Evolutionary conservation across 2,329 filamentous ascomycete species (phyloP).

Genomic region (Trichoderma oligosporum): DNA sequence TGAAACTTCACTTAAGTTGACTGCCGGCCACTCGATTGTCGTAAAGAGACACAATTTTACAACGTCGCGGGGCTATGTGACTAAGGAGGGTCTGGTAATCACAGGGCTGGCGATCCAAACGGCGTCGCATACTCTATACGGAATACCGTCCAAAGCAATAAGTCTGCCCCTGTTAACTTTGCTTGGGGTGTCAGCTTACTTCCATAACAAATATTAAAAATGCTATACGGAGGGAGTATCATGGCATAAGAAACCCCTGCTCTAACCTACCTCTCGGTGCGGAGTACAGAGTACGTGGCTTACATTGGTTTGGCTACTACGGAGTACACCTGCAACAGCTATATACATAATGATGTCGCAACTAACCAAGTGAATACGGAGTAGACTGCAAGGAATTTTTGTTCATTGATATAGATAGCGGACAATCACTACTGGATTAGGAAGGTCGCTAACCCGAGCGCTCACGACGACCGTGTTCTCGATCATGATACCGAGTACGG

Average conservation of each 20-base stretch:
- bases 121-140: background rate
- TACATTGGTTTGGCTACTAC: background rate
- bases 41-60: background rate
- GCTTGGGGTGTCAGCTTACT: no score
- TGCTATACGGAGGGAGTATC: no score
- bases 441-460: background rate
- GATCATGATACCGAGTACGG: no score
- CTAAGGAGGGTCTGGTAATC: background rate
- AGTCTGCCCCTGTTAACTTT: background rate
- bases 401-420: constrained; percentile 8
- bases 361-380: background rate
- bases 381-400: constrained; percentile 16
- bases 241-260: background rate
- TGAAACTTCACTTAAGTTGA: background rate
- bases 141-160: no score
- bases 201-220: no score
- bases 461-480: background rate
- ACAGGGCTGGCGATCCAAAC: background rate
- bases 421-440: constrained; percentile 1
- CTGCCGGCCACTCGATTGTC: background rate
- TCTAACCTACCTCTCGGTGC: background rate
- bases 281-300: background rate
- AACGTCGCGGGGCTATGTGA: background rate
- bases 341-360: no score
- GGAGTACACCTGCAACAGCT: background rate